Base-by-base conservation (phyloP, 805 yeast genomes). In the Ogataea paraovalis region DNA sequence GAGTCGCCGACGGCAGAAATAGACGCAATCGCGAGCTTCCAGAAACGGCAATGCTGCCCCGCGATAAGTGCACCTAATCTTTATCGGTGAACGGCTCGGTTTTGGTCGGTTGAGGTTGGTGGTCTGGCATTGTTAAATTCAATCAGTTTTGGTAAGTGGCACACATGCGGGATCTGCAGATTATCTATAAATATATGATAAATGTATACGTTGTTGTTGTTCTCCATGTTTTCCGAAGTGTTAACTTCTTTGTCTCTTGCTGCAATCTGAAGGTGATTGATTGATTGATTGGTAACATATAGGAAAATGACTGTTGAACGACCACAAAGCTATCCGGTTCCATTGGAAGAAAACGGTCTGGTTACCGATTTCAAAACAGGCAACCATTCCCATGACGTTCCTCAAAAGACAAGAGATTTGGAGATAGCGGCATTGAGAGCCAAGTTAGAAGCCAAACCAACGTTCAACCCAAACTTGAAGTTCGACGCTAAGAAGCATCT, bases 401-500 rank as follows among this genome's bases (percentile, higher is more conserved):
- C 65, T 8, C 37, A 54, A 37, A 50, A 53, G 38, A 60, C 66
- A 14, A 13, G 56, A 4, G 57, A 60, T n/a, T 41, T 47, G 18
- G 66, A 62, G 45, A 50, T 61, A 23, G 53, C 50, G 2, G 16
- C 33, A 4, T 44, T 58, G n/a, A 28, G 60, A 8, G 38, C 46
- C 16, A 47, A 51, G 14, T 44, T 62, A 18, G 58, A 58, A 46
- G 38, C 55, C 18, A 57, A 56, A 18, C 59, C 64, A 10, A 57
- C 58, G 5, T 59, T 63, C 43, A 53, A 66, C 32, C 64, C 68
- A 20, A 40, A 56, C 10, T 53, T 68, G 13, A 45, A 54, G 41
- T 73, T 72, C 48, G 75, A 72, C 47, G 67, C 73, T 1, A 38
- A 48, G 5, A 62, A 57, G 46, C 76, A 73, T 55, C 45, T 73